A percentile compares a stretch with the other conserved stretches of the same genome.
phyloP scores from a whole-genome alignment of 2,329 filamentous ascomycete genomes.

The Malbranchea zuffiana region DNA sequence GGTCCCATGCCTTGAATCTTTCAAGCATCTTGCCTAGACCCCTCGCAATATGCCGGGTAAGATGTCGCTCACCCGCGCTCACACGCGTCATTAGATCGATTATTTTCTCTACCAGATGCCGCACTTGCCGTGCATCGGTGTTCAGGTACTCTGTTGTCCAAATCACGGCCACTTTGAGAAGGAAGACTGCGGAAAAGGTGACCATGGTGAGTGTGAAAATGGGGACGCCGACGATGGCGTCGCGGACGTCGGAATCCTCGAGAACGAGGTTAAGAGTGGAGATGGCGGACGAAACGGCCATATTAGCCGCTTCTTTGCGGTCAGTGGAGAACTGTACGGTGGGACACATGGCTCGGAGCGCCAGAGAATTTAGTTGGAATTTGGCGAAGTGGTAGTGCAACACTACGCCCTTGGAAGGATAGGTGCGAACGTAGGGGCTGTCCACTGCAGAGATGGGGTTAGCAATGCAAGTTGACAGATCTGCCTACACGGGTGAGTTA shows the following conservation, averaged over 20 bases:
- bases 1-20: constrained; percentile 32
- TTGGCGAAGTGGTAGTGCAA: constrained; percentile 45
- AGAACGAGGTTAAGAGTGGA: constrained; percentile 38
- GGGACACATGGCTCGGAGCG: constrained; percentile 33
- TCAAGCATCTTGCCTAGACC: constrained; percentile 34
- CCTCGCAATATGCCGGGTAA: constrained; percentile 33
- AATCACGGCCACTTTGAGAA: constrained; percentile 36
- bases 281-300: constrained; percentile 40
- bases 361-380: constrained; percentile 41
- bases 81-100: constrained; percentile 33
- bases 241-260: constrained; percentile 39
- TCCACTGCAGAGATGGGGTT: constrained; percentile 28
- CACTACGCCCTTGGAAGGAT: constrained; percentile 41
- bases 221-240: constrained; percentile 39
- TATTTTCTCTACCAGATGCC: constrained; percentile 30
- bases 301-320: constrained; percentile 35
- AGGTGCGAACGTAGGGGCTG: constrained; percentile 39
- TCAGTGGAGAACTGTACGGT: constrained; percentile 36
- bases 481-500: constrained; percentile 15
- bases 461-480: no score
- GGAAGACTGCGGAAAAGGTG: constrained; percentile 37
- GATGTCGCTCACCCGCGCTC: constrained; percentile 32
- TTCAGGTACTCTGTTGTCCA: constrained; percentile 35
- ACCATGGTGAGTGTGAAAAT: constrained; percentile 39
- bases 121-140: constrained; percentile 30